Base-by-base conservation (phyloP, 495 filamentous ascomycete genomes). In the Lophiostoma macrostomum region DNA sequence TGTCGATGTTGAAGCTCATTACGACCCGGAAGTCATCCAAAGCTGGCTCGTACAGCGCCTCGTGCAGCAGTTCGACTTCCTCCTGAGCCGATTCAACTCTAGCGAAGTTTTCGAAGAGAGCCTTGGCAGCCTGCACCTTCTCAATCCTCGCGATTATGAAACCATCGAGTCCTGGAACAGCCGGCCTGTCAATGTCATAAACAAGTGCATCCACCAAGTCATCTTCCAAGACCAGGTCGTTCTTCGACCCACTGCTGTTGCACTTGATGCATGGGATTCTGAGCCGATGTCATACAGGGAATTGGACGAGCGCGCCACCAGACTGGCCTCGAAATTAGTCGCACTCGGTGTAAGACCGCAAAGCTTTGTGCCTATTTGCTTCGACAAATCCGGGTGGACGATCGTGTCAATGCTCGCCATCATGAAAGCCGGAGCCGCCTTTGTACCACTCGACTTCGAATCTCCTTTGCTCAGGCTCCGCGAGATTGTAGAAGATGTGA, bases 201-300 rank as follows among this genome's bases (percentile, higher is more conserved):
- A 80, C 31, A 61, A 63, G 28, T 78, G 76, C 53, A 72, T 82
- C 19, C 78, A 83, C 46, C 73, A 80, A 6, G 48, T 75, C 1
- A 77, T 84, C 24, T 60, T 67, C 6, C 67, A 76, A 48, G 24
- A 38, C 7, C 53, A 50, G 8, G 59, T 52, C 8, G 37, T 60
- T 8, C 51, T 60, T 8, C 42, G 50, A 2, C 58, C 58, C 24
- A 37, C 37, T n/a, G 46, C 45, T 7, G 27, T 48, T 6, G 50
- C 55, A 29, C 14, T 47, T 30, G 47, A 60, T 36, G 52, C 50
- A 0, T 73, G 69, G 71, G 66, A 69, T 10, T 40, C 45, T 8
- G 48, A 61, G 5, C 3, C 38, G 1, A 24, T 68, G 22, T 64
- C 71, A 0, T 74, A 73, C 23, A 22, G 39, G 10, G 62, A 74